These are phyloP conservation scores for Pseudopithomyces chartarum DNA, from an alignment of 2,329 filamentous ascomycete species.

Conservation along the genomic window DNA sequence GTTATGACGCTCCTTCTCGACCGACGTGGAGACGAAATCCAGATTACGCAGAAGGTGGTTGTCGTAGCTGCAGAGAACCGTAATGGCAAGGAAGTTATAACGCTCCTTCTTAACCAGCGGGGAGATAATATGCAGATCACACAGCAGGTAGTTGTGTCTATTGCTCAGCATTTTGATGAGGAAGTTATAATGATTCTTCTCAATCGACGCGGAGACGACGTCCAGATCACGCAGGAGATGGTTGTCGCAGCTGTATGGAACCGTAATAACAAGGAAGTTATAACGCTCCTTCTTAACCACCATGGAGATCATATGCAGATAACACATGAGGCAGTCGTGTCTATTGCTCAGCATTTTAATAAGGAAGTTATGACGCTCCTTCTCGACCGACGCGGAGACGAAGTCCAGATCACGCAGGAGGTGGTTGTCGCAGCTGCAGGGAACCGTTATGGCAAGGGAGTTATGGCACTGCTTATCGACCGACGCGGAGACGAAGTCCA, in stretches of 20 bases:
- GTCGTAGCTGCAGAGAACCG: slow-evolving; percentile 1
- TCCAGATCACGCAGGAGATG: background rate
- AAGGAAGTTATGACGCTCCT: slow-evolving; percentile 13
- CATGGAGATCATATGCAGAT: background rate
- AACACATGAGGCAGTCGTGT: background rate
- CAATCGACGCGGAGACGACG: background rate
- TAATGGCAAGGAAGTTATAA: slow-evolving; percentile 11
- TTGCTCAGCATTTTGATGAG: too few relatives aligned
- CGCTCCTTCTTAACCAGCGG: too few relatives aligned
- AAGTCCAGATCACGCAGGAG: background rate
- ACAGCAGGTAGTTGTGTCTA: too few relatives aligned
- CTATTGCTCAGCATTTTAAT: background rate
- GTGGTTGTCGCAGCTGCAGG: background rate
- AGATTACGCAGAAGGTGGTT: slow-evolving; percentile 8
- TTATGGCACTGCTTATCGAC: slow-evolving; percentile 11
- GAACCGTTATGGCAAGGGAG: slow-evolving; percentile 6
- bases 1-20: slow-evolving; percentile 12
- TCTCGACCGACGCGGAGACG: slow-evolving; percentile 4
- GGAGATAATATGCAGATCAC: too few relatives aligned
- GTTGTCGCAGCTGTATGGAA: background rate
- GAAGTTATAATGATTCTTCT: too few relatives aligned
- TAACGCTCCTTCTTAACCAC: slow-evolving; percentile 11
- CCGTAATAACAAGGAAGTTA: slow-evolving; percentile 7
- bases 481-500: background rate
- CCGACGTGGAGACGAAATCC: background rate